Conservation (phyloP, 1,284 basidiomycete species). For the Neolentinus lepideus region DNA sequence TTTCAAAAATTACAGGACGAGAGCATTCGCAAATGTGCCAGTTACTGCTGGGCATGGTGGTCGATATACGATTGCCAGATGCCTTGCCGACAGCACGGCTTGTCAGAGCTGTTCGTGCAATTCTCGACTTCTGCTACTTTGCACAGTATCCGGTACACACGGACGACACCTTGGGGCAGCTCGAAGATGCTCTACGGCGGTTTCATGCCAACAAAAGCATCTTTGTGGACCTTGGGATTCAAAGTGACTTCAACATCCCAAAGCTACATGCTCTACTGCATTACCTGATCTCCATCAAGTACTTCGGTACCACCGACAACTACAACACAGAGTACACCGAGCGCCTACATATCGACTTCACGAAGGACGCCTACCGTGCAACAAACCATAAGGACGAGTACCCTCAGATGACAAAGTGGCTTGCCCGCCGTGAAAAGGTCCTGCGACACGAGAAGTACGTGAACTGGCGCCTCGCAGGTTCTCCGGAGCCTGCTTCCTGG, state of each 20-base stretch:
- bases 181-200: slow-evolving; percentile 5
- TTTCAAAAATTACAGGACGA: slow-evolving; percentile 22
- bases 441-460: slow-evolving; percentile 6
- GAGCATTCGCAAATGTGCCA: slow-evolving; percentile 26
- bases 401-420: slow-evolving; percentile 27
- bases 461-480: neutral
- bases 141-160: slow-evolving; percentile 24
- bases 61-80: slow-evolving; percentile 11
- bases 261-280: slow-evolving; percentile 24
- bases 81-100: slow-evolving; percentile 8
- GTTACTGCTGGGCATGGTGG: slow-evolving; percentile 22
- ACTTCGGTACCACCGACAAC: slow-evolving; percentile 22
- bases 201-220: slow-evolving; percentile 14
- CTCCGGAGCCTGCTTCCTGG: neutral
- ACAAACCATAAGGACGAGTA: slow-evolving; percentile 23
- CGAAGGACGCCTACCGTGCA: slow-evolving; percentile 23
- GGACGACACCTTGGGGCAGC: slow-evolving; percentile 1
- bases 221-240: slow-evolving; percentile 10
- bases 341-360: slow-evolving; percentile 23
- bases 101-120: slow-evolving; percentile 10
- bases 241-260: slow-evolving; percentile 15
- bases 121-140: slow-evolving; percentile 30
- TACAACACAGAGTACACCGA: slow-evolving; percentile 25
- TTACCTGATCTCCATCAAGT: slow-evolving; percentile 18
- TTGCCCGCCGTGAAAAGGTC: slow-evolving; percentile 21